phyloP scores from a whole-genome alignment of 2,329 filamentous ascomycete genomes.

The Cladosporium velox region DNA sequence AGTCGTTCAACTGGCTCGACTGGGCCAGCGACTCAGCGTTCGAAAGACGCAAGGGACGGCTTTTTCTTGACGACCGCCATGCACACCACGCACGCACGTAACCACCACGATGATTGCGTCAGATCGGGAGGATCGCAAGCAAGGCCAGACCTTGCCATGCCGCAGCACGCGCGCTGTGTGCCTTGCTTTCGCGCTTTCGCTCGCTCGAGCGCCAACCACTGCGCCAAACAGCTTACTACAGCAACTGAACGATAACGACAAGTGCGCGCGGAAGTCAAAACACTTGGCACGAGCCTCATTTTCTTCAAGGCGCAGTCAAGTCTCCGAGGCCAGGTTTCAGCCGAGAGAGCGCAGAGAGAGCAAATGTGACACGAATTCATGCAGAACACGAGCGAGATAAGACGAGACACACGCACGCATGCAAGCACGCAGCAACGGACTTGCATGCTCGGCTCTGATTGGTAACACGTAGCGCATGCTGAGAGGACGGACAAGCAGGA shows the following conservation, averaged over 20 bases:
- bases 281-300: background rate
- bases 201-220: conserved; percentile 6
- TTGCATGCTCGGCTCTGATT: background rate
- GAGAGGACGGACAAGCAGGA: background rate
- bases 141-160: background rate
- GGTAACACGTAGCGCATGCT: background rate
- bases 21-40: background rate
- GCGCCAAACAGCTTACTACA: background rate
- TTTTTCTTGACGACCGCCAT: conserved; percentile 3
- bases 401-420: background rate
- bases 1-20: background rate
- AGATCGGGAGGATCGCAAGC: background rate
- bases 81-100: conserved; percentile 6
- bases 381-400: conserved; percentile 8
- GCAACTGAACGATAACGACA: background rate
- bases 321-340: conserved; percentile 18
- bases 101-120: conserved; percentile 4
- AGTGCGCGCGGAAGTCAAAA: background rate
- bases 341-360: background rate
- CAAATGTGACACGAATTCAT: conserved; percentile 12
- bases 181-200: conserved; percentile 4
- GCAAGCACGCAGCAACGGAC: background rate
- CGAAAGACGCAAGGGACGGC: conserved; percentile 9
- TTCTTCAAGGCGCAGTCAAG: conserved; percentile 9
- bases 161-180: background rate